Base-by-base conservation (phyloP, 306 rosid genomes). In the Boehmeria nivea region DNA sequence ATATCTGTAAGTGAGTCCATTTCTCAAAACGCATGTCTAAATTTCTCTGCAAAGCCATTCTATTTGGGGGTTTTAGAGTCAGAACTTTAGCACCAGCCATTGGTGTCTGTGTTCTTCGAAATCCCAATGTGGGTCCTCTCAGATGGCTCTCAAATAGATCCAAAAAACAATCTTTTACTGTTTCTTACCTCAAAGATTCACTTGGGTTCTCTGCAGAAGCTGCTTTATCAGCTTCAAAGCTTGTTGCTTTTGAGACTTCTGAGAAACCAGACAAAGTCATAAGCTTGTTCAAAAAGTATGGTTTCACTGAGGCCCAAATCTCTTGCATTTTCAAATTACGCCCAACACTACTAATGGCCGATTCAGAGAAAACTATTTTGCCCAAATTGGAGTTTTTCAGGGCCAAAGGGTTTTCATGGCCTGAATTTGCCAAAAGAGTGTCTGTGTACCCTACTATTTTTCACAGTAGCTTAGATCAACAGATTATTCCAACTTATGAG, bases 31-130 rank as follows among this genome's bases (percentile, higher is more conserved):
- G 45, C 57, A 48, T 33, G 46, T 61, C 43, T 47, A 8, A 6
- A 26, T n/a, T 34, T 47, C 65, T 34, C 18, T 34, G 46, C 47
- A 60, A 34, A 47, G 45, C 42, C n/a, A n/a, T n/a, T 40, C 36
- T 6, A 14, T 25, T 43, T 4, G 19, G 4, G 16, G 14, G 7
- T 23, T 12, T n/a, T n/a, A n/a, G 25, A 12, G 24, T 12, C 20
- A 45, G 13, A 19, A 3, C 25, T 59, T 22, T 21, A 28, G 17
- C 17, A 18, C 18, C 53, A 27, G 28, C 22, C 13, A 21, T n/a
- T 36, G n/a, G 28, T 15, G 13, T 45, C 19, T 45, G 2, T 43
- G 16, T 43, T 18, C 12, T 44, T 20, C 9, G 22, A 44, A 20
- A 44, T 18, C 12, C n/a, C n/a, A n/a, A n/a, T n/a, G n/a, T n/a